These are phyloP conservation scores for Gossypium schwendimanii DNA, from an alignment of 441 rosid species.

Conservation along the genomic window DNA sequence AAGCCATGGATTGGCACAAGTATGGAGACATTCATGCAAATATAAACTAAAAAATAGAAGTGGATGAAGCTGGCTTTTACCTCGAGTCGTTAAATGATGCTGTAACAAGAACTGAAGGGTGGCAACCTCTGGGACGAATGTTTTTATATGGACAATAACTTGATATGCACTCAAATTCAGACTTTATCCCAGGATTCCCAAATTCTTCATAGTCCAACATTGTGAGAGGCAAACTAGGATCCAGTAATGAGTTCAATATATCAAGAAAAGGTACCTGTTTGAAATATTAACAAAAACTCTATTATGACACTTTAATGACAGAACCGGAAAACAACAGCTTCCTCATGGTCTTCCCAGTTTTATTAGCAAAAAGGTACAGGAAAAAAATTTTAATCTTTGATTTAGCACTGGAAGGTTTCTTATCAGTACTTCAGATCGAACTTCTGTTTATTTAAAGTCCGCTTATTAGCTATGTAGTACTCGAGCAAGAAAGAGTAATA, in stretches of 20 bases:
- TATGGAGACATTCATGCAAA: background rate
- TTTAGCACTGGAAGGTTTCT: background rate
- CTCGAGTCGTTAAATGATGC: constrained; percentile 81
- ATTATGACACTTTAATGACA: background rate
- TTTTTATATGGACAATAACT: constrained; percentile 85
- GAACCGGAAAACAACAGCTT: background rate
- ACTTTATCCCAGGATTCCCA: constrained; percentile 59
- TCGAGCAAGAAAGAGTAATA: background rate
- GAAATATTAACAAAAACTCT: background rate
- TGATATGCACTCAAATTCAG: constrained; percentile 48
- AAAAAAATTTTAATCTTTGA: too few relatives aligned
- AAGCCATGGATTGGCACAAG: background rate
- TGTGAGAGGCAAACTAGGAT: constrained; percentile 76
- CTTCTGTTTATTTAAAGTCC: too few relatives aligned
- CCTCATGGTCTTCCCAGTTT: too few relatives aligned
- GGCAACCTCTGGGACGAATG: constrained; percentile 49
- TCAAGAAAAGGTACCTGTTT: constrained; percentile 86
- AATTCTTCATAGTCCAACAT: constrained; percentile 83
- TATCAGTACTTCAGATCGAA: background rate
- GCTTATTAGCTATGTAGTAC: background rate
- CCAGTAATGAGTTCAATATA: constrained; percentile 61
- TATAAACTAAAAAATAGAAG: constrained; percentile 2
- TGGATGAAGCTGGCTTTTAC: constrained; percentile 24
- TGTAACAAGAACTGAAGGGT: constrained; percentile 67
- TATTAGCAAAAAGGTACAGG: too few relatives aligned